phyloP scores from a whole-genome alignment of 2,329 filamentous ascomycete species.

The Fusarium tuaranense region DNA sequence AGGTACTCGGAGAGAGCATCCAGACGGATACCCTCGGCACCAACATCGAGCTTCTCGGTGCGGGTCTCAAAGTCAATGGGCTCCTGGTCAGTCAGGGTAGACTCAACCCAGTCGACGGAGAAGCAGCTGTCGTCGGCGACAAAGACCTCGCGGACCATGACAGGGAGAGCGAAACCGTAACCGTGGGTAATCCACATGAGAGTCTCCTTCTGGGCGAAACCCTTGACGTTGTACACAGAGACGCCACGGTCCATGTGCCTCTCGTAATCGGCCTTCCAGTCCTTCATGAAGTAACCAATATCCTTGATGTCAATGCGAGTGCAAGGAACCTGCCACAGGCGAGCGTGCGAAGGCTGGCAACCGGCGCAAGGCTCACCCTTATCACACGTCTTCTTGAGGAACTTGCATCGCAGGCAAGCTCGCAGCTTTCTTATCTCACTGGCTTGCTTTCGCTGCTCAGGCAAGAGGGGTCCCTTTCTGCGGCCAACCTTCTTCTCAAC shows the following conservation, averaged over 20 bases:
- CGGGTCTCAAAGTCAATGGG: conserved; percentile 86
- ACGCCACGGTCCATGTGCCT: conserved; percentile 88
- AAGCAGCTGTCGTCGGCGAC: conserved; percentile 94
- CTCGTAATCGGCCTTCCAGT: conserved; percentile 98
- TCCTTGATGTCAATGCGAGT: conserved; percentile 99
- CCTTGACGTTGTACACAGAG: conserved; percentile 95
- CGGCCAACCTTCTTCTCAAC: conserved; percentile 93
- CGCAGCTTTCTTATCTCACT: conserved; percentile 96
- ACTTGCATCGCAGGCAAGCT: conserved; percentile 95
- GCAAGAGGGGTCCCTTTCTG: conserved; percentile 87
- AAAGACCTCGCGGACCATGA: conserved; percentile 93
- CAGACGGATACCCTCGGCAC: conserved; percentile 86
- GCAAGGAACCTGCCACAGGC: conserved; percentile 97
- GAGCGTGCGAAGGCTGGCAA: conserved; percentile 94
- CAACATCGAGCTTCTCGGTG: conserved; percentile 90
- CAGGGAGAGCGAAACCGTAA: conserved; percentile 91
- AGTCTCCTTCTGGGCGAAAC: conserved; percentile 74
- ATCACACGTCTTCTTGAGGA: conserved; percentile 98
- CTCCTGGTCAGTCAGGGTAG: conserved; percentile 73
- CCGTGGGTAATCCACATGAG: conserved; percentile 95
- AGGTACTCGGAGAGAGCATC: conserved; percentile 90
- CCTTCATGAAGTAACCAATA: conserved; percentile 98
- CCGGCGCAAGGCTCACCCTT: conserved; percentile 96
- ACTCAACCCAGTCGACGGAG: conserved; percentile 93
- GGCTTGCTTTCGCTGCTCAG: conserved; percentile 95